Evolutionary conservation across 2,329 filamentous ascomycete species (phyloP).

Genomic region (Orbilia javanica): DNA sequence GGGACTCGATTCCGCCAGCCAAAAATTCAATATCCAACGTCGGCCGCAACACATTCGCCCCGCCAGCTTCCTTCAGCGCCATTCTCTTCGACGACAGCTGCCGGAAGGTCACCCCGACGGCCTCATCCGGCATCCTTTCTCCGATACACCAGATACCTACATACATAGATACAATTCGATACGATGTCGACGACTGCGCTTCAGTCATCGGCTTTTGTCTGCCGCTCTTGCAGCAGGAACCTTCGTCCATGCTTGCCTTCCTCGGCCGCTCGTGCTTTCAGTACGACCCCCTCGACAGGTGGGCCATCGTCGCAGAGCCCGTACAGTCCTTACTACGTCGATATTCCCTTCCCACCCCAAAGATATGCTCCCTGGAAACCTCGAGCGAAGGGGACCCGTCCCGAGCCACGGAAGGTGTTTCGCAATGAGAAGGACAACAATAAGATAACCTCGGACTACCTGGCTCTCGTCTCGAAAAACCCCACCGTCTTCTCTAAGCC

Average conservation of each 20-base stretch:
- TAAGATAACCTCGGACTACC: conserved; percentile 43
- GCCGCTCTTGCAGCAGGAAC: conserved; percentile 56
- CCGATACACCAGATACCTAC: no score
- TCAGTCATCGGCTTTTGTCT: conserved; percentile 52
- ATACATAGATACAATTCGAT: neutral
- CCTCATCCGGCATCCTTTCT: conserved; percentile 18
- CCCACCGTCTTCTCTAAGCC: conserved; percentile 62
- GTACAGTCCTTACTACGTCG: conserved; percentile 52
- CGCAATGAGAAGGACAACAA: conserved; percentile 20
- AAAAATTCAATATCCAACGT: conserved; percentile 51
- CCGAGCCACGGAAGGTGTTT: conserved; percentile 50
- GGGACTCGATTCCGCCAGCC: neutral
- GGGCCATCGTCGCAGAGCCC: conserved; percentile 38
- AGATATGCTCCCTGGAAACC: conserved; percentile 47
- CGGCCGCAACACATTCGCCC: conserved; percentile 40
- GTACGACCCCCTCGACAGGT: conserved; percentile 26
- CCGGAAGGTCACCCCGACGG: conserved; percentile 22
- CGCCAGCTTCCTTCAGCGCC: neutral
- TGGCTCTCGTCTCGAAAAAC: conserved; percentile 61
- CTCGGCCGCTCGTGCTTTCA: conserved; percentile 37
- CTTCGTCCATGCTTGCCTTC: conserved; percentile 21
- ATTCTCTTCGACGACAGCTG: conserved; percentile 21
- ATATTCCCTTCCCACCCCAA: conserved; percentile 55
- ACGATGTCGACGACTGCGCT: conserved; percentile 36
- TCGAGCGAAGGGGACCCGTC: conserved; percentile 42